These are phyloP conservation scores for Floccularia luteovirens DNA, from an alignment of 768 basidiomycete genomes.

Conservation along the genomic window DNA sequence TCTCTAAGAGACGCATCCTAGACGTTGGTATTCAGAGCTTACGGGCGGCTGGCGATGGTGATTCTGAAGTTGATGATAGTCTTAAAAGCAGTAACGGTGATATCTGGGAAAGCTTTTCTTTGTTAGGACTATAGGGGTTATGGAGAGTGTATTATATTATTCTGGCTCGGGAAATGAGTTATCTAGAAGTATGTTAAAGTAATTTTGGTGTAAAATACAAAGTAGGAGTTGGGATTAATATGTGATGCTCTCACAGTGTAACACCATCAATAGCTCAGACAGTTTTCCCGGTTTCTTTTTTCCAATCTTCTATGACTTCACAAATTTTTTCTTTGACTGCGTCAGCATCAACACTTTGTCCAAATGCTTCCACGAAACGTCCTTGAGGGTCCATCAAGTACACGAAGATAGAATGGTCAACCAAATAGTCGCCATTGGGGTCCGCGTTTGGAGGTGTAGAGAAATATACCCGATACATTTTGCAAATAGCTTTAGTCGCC, in stretches of 20 bases:
- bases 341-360: constrained; percentile 65
- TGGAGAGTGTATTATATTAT: no score
- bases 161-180: no score
- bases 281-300: constrained; percentile 28
- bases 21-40: constrained; percentile 13
- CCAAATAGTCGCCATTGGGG: constrained; percentile 89
- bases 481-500: constrained; percentile 81
- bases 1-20: constrained; percentile 9
- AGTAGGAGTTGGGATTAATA: no score
- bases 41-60: constrained; percentile 11
- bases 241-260: no score
- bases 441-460: constrained; percentile 88
- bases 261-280: no score
- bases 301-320: constrained; percentile 38
- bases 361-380: constrained; percentile 94
- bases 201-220: no score
- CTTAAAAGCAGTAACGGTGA: background rate
- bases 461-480: constrained; percentile 97
- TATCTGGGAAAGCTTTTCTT: background rate
- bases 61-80: constrained; percentile 4
- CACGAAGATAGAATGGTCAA: constrained; percentile 95
- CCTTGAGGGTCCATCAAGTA: constrained; percentile 97
- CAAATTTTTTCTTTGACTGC: constrained; percentile 61
- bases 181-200: constrained; percentile 1
- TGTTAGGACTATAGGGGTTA: background rate